Evolutionary conservation across 768 basidiomycete species (phyloP).

Genomic region (Psilocybe subaeruginosa): DNA sequence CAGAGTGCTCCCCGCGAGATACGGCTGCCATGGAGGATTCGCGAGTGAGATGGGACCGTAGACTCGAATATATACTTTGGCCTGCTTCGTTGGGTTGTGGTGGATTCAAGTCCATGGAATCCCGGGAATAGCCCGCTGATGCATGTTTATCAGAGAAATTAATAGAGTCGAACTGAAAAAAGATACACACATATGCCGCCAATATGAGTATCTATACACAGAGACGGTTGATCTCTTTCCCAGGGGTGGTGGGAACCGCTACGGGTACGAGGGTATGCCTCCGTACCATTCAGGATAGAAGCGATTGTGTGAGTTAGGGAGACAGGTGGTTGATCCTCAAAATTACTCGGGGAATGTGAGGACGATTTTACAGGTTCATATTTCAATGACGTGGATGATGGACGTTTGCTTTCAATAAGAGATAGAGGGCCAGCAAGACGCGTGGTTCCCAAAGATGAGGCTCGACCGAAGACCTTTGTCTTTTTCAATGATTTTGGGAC

Average conservation of each 20-base stretch:
- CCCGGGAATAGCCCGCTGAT: neutral
- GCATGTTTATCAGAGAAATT: neutral
- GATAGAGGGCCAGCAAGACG: neutral
- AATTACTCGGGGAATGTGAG: neutral
- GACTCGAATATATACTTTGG: neutral
- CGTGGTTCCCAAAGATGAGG: neutral
- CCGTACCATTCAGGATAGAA: constrained; percentile 13
- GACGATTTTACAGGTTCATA: neutral
- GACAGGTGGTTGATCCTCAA: neutral
- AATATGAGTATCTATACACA: neutral
- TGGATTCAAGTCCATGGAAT: neutral
- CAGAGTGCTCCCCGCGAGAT: neutral
- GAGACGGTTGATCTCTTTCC: neutral
- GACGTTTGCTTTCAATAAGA: no score
- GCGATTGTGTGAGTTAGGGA: constrained; percentile 3
- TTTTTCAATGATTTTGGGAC: neutral
- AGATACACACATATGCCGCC: neutral
- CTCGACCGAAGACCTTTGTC: constrained; percentile 1
- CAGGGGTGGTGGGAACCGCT: neutral
- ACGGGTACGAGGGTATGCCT: constrained; percentile 1
- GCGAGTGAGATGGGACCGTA: neutral
- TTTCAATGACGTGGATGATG: neutral
- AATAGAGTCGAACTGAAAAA: neutral
- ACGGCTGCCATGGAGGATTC: neutral
- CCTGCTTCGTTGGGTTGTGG: neutral